Percentiles rank a stretch among this genome's conserved stretches.
These are phyloP conservation scores for Castanospermum australe DNA, from an alignment of 306 rosid species.

Conservation along the genomic window DNA sequence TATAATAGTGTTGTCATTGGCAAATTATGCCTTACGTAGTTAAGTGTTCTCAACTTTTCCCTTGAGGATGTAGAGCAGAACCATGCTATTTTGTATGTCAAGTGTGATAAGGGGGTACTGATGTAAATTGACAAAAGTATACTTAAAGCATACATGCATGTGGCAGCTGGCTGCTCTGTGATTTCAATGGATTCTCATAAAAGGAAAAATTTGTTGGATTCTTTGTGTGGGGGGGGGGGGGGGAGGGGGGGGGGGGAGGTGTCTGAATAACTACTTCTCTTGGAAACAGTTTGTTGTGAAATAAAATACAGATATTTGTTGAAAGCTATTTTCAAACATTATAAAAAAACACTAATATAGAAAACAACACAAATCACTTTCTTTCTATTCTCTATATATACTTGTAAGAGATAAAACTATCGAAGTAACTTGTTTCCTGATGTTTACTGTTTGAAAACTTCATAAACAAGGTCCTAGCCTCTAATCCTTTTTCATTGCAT, in stretches of 20 bases:
- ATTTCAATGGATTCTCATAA: slow-evolving; percentile 1
- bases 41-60: not conserved
- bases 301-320: not conserved
- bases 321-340: not conserved
- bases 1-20: not conserved
- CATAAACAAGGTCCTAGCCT: not conserved
- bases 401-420: not conserved
- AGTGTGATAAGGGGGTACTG: not conserved
- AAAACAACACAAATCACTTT: not conserved
- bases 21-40: not conserved
- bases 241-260: not conserved
- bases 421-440: not conserved
- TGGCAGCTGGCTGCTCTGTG: not conserved
- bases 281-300: not conserved
- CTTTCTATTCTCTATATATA: not conserved
- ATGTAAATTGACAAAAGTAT: not conserved
- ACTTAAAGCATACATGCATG: not conserved
- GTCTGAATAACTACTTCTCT: not conserved
- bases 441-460: slow-evolving; percentile 5
- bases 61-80: not conserved
- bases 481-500: not conserved
- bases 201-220: not conserved
- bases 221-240: not conserved
- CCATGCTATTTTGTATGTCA: not conserved
- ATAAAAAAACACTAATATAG: not conserved